Evolutionary conservation across 805 yeast species (phyloP).

Genomic region (Wickerhamia fluorescens): DNA sequence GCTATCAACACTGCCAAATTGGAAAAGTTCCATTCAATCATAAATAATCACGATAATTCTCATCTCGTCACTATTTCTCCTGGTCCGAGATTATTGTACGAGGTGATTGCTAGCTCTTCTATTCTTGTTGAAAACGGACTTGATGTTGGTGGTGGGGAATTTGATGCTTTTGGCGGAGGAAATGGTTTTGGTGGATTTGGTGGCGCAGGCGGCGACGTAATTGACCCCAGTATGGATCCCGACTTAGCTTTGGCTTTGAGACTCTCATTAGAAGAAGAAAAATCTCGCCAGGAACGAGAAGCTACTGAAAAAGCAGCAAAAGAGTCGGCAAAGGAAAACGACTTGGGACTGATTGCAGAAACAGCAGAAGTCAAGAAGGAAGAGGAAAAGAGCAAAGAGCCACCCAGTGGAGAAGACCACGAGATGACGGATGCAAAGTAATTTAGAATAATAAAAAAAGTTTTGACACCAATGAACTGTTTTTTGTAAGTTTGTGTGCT

Average conservation of each 20-base stretch:
- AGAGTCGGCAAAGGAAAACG: constrained; percentile 16
- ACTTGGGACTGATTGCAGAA: constrained; percentile 15
- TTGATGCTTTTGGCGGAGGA: constrained; percentile 36
- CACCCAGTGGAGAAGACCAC: too few relatives aligned
- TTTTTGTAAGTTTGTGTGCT: too few relatives aligned
- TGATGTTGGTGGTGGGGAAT: constrained; percentile 37
- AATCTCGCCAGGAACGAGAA: constrained; percentile 80
- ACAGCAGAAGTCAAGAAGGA: constrained; percentile 21
- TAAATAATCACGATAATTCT: constrained; percentile 69
- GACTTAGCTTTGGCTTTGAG: constrained; percentile 94
- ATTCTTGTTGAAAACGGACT: constrained; percentile 64
- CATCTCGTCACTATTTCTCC: constrained; percentile 85
- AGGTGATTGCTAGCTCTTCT: constrained; percentile 69
- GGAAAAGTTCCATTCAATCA: constrained; percentile 68
- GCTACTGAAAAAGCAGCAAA: constrained; percentile 29
- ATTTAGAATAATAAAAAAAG: too few relatives aligned
- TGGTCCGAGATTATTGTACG: constrained; percentile 78
- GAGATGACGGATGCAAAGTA: too few relatives aligned
- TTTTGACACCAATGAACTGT: too few relatives aligned
- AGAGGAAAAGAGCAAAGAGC: constrained; percentile 8
- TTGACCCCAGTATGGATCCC: constrained; percentile 90
- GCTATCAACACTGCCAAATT: constrained; percentile 66
- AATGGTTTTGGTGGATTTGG: constrained; percentile 21
- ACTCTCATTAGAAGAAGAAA: constrained; percentile 91
- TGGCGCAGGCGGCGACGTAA: constrained; percentile 27